Base-by-base conservation (phyloP, 345 rosid species). In the Angophora floribunda region DNA sequence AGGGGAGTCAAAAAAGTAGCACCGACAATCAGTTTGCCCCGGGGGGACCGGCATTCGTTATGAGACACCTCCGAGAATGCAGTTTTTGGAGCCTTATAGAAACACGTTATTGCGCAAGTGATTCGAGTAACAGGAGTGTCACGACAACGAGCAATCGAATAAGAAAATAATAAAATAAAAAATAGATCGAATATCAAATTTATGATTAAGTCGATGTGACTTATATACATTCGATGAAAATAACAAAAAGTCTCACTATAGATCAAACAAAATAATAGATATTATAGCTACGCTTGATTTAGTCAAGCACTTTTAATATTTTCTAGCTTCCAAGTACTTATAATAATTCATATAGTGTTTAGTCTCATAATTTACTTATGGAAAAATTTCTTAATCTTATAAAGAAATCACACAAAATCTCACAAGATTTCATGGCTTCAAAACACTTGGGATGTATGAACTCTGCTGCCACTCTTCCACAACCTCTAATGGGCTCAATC, bases 351-450 rank as follows among this genome's bases (percentile, higher is more conserved):
- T 8, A 12, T 0, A 0, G 1, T 14, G 1, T 65, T 65, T 65
- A 65, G 0, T 0, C 2, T n/a, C 2, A 5, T 0, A n/a, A 65
- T n/a, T 36, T n/a, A n/a, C 19, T n/a, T 5, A 65, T 1, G 3
- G 7, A 65, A n/a, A 13, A n/a, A 65, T 65, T 1, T 63, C 19
- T 63, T 0, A 1, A 65, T 52, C 19, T 65, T 5, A 14, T 3
- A 63, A 63, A n/a, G 4, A 9, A n/a, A 2, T 63, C 13, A 63
- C 1, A 6, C 36, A 63, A n/a, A 63, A n/a, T 63, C 36, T 63
- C 13, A 14, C 0, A 2, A 65, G 36, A 65, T 65, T 65, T 65
- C 75, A n/a, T 0, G 4, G 32, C 2, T n/a, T 14, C 75, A n/a
- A 65, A n/a, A 3, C 75, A 14, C 16, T 9, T 1, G 41, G 0